Evolutionary conservation across 2,329 filamentous ascomycete genomes (phyloP).

Genomic region (Sporothrix protearum): DNA sequence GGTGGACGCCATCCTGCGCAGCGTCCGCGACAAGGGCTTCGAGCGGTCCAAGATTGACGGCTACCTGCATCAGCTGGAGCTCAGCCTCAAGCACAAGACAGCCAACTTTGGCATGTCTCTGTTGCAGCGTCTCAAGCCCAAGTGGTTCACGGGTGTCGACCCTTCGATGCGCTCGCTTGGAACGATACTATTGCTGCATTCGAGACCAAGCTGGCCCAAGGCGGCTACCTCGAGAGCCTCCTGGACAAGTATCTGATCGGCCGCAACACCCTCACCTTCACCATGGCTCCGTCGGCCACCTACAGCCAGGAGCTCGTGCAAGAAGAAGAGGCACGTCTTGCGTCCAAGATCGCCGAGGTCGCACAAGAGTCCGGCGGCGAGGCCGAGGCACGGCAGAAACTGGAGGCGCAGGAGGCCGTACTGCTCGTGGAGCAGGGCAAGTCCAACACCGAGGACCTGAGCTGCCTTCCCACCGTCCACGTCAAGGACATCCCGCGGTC

Average conservation of each 20-base stretch:
- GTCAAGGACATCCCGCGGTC: slow-evolving; percentile 83
- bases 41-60: slow-evolving; percentile 89
- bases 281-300: slow-evolving; percentile 79
- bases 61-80: slow-evolving; percentile 86
- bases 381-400: slow-evolving; percentile 56
- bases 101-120: slow-evolving; percentile 90
- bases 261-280: slow-evolving; percentile 83
- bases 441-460: slow-evolving; percentile 77
- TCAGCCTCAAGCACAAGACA: slow-evolving; percentile 94
- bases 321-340: slow-evolving; percentile 74
- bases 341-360: slow-evolving; percentile 67
- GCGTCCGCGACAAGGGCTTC: slow-evolving; percentile 72
- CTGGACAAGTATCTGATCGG: slow-evolving; percentile 88
- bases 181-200: slow-evolving; percentile 84
- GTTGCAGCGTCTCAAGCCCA: slow-evolving; percentile 80
- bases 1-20: slow-evolving; percentile 67
- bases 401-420: slow-evolving; percentile 75
- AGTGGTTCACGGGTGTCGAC: slow-evolving; percentile 94
- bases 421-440: slow-evolving; percentile 79
- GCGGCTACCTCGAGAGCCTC: slow-evolving; percentile 76
- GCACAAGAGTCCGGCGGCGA: slow-evolving; percentile 65
- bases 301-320: slow-evolving; percentile 70
- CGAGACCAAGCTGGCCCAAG: slow-evolving; percentile 69
- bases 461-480: slow-evolving; percentile 81
- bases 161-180: slow-evolving; percentile 87